phyloP scores from a whole-genome alignment of 1,139 yeast species.

The Protomyces pachydermus region DNA sequence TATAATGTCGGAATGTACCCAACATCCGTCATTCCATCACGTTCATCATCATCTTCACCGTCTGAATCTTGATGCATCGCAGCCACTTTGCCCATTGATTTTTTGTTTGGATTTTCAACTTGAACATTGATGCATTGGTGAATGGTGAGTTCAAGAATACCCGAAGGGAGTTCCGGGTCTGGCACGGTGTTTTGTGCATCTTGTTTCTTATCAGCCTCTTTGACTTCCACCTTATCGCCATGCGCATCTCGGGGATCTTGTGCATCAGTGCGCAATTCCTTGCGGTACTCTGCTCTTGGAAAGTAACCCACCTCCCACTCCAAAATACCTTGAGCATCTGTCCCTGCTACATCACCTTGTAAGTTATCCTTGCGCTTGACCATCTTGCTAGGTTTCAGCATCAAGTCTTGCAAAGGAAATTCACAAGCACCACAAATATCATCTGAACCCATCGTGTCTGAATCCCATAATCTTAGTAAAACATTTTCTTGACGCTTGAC shows the following conservation, averaged over 20 bases:
- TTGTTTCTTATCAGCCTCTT: slow-evolving; percentile 9
- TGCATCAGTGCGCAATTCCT: slow-evolving; percentile 13
- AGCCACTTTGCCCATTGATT: slow-evolving; percentile 23
- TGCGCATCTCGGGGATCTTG: slow-evolving; percentile 20
- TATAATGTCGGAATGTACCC: slow-evolving; percentile 23
- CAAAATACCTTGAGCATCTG: slow-evolving; percentile 21
- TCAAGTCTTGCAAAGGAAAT: slow-evolving; percentile 23
- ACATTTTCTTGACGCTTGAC: slow-evolving; percentile 23
- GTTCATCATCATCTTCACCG: slow-evolving; percentile 20
- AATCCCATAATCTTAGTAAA: slow-evolving; percentile 22
- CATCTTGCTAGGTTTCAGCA: slow-evolving; percentile 19
- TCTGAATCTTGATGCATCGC: slow-evolving; percentile 22
- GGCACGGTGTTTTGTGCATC: slow-evolving; percentile 22
- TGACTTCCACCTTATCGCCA: slow-evolving; percentile 14
- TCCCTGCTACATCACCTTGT: slow-evolving; percentile 21
- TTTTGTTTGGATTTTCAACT: slow-evolving; percentile 17
- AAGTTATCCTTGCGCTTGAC: slow-evolving; percentile 18
- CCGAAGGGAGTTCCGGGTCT: slow-evolving; percentile 20
- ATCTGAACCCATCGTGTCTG: slow-evolving; percentile 15
- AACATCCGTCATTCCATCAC: slow-evolving; percentile 9
- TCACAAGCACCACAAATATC: slow-evolving; percentile 20
- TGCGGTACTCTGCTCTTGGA: slow-evolving; percentile 8
- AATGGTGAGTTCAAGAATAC: slow-evolving; percentile 13
- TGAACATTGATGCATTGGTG: slow-evolving; percentile 19
- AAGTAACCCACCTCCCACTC: slow-evolving; percentile 26